Base-by-base conservation (phyloP, 805 yeast species). In the Pichia pseudocactophila region DNA sequence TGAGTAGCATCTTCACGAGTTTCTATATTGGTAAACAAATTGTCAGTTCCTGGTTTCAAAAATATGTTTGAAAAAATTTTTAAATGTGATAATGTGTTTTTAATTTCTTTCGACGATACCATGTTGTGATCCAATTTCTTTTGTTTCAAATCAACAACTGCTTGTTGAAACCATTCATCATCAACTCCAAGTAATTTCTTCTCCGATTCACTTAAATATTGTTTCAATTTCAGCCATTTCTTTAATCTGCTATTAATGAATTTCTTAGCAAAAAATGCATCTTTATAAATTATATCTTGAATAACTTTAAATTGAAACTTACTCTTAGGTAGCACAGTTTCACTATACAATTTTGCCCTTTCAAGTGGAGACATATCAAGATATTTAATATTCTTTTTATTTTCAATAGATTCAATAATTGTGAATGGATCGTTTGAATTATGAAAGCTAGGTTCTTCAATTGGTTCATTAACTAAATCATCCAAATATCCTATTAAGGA, bases 391-490 rank as follows among this genome's bases (percentile, higher is more conserved):
- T 41, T 44, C 6, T 47, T 41, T 17, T 44, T 35, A 10, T 48
- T 34, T 9, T 53, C 52, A 32, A 44, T 52, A 15, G 47, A 41
- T 30, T 51, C 52, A 20, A 58, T 26, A 2, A 58, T 18, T 3
- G 40, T 42, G 6, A 49, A 46, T 2, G 63, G 63, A 32, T 54
- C 49, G 31, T 42, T 19, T 4, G 61, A 51, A 19, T 43, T 48
- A 33, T 58, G 44, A 33, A 49, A 49, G 0, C 48, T 18, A 2
- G 52, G 40, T 2, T 44, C 36, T 15, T 56, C 56, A 30, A 60
- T 47, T 18, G 59, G 57, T 45, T 60, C 64, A 41, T 57, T 51
- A 11, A 60, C 49, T 27, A 60, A 43, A 22, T 57, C 60, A 42
- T 60, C 64, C 8, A 60, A 32, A 33, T 44, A 50, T n/a, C 56